A percentile compares a stretch with the other conserved stretches of the same genome.
Conservation (phyloP, 805 yeast genomes). For the Pichia pseudocactophila region DNA sequence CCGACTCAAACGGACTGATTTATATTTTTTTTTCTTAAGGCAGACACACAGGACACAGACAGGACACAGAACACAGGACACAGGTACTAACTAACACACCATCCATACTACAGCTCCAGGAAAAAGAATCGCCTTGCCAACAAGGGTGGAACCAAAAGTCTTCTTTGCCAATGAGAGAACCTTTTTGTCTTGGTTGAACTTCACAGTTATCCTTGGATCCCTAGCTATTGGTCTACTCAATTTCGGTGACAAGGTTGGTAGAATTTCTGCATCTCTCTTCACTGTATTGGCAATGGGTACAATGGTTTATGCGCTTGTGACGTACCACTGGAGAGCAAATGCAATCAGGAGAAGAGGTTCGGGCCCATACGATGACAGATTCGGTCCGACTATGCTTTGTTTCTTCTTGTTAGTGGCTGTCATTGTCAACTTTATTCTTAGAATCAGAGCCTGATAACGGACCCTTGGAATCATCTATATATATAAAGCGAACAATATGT, state of each 20-base stretch:
- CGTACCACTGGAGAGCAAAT: conserved; percentile 99
- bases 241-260: conserved; percentile 91
- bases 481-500: too few species aligned
- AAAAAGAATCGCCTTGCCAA: conserved; percentile 94
- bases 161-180: conserved; percentile 99
- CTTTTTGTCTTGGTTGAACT: conserved; percentile 94
- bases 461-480: too few species aligned
- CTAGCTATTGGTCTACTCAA: conserved; percentile 91
- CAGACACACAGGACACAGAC: too few species aligned
- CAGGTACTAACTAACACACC: background rate
- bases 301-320: conserved; percentile 89
- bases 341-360: conserved; percentile 96
- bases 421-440: conserved; percentile 80
- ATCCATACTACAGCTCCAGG: conserved; percentile 29
- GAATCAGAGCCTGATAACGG: conserved; percentile 56
- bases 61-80: too few species aligned
- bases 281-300: conserved; percentile 96
- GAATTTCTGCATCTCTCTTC: conserved; percentile 87
- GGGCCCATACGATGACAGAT: conserved; percentile 98
- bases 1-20: too few species aligned
- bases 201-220: conserved; percentile 96
- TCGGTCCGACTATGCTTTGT: conserved; percentile 97
- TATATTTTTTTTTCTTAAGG: too few species aligned
- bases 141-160: conserved; percentile 97
- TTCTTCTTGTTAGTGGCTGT: conserved; percentile 89